Percentiles rank a stretch among this genome's conserved stretches.
phyloP scores from a whole-genome alignment of 768 basidiomycete genomes.

The Kwoniella mangroviensis region DNA sequence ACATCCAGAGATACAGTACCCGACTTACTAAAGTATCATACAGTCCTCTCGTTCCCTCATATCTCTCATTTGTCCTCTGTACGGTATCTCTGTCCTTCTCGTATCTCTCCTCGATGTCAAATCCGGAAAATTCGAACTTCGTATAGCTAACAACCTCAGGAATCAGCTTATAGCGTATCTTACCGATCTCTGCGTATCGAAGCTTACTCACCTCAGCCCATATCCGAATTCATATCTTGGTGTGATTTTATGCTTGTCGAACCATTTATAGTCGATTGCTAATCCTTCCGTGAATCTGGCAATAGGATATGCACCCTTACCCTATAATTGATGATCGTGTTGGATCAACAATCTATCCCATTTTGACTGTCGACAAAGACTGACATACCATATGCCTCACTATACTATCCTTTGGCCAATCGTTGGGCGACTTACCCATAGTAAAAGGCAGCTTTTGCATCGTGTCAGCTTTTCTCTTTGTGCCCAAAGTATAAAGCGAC shows the following conservation, averaged over 20 bases:
- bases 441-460: slow-evolving; percentile 52
- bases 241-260: slow-evolving; percentile 52
- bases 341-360: not conserved
- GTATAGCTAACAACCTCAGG: slow-evolving; percentile 44
- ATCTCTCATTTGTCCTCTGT: slow-evolving; percentile 56
- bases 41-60: slow-evolving; percentile 44
- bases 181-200: not conserved
- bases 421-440: slow-evolving; percentile 45
- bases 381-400: slow-evolving; percentile 39
- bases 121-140: slow-evolving; percentile 46
- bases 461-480: not conserved
- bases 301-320: slow-evolving; percentile 36
- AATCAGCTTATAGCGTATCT: not conserved
- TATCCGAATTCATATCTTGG: slow-evolving; percentile 58
- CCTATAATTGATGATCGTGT: not conserved
- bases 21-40: slow-evolving; percentile 54
- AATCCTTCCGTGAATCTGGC: slow-evolving; percentile 53
- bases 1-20: not conserved
- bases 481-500: not conserved
- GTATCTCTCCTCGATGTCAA: slow-evolving; percentile 39
- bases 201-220: slow-evolving; percentile 49
- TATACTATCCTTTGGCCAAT: slow-evolving; percentile 55
- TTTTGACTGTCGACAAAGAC: not conserved
- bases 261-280: slow-evolving; percentile 57
- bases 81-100: slow-evolving; percentile 43